These are phyloP conservation scores for Botrytis fragariae DNA, from an alignment of 2,329 filamentous ascomycete species.

Conservation along the genomic window DNA sequence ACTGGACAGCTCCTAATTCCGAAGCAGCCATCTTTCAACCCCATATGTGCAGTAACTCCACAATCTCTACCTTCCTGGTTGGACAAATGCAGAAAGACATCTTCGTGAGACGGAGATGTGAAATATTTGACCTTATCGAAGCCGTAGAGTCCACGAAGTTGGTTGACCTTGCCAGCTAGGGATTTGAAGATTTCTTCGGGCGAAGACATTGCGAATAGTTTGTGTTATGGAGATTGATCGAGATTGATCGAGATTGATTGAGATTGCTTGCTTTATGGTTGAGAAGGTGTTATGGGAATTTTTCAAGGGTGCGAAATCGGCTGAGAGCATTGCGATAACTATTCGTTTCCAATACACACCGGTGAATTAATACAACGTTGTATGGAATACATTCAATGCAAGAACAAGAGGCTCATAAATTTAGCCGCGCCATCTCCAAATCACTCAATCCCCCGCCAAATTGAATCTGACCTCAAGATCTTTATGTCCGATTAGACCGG, in stretches of 20 bases:
- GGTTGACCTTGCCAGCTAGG: neutral
- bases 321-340: neutral
- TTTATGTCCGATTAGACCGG: neutral
- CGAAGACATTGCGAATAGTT: neutral
- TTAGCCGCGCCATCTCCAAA: neutral
- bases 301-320: neutral
- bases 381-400: neutral
- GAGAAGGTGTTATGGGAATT: neutral
- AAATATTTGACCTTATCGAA: neutral
- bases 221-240: neutral
- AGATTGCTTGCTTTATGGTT: too few relatives aligned
- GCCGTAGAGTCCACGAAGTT: neutral
- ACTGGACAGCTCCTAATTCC: neutral
- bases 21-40: neutral
- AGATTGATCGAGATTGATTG: too few relatives aligned
- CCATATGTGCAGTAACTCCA: neutral
- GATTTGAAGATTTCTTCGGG: neutral
- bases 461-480: neutral
- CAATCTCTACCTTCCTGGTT: neutral
- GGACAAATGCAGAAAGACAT: too few relatives aligned
- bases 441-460: neutral
- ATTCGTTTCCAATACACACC: neutral
- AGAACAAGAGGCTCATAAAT: too few relatives aligned
- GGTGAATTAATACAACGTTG: neutral
- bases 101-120: neutral